phyloP scores from a whole-genome alignment of 2,329 filamentous ascomycete species.

The Aschersonia sp. region DNA sequence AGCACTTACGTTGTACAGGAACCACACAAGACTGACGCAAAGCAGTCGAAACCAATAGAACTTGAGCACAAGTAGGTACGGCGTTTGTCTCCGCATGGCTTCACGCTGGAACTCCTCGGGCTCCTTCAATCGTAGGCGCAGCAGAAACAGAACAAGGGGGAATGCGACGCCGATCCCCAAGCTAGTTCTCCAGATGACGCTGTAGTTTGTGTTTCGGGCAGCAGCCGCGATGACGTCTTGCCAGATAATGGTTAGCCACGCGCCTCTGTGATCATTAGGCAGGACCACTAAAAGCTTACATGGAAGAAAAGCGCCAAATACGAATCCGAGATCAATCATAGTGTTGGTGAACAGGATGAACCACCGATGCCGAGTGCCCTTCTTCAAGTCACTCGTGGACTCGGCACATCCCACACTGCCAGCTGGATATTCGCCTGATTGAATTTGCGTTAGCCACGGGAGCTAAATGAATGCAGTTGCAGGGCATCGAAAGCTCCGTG shows the following conservation, averaged over 20 bases:
- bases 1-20: conserved; percentile 59
- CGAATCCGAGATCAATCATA: conserved; percentile 74
- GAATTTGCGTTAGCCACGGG: conserved; percentile 18
- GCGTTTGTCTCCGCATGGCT: conserved; percentile 48
- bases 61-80: conserved; percentile 37
- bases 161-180: conserved; percentile 70
- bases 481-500: neutral
- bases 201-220: conserved; percentile 45
- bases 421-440: conserved; percentile 56
- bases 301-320: conserved; percentile 65
- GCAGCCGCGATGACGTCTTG: conserved; percentile 37
- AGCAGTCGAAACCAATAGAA: conserved; percentile 65
- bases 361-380: conserved; percentile 74
- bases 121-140: conserved; percentile 62
- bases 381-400: conserved; percentile 66
- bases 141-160: conserved; percentile 52
- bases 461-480: conserved; percentile 4
- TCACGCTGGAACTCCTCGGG: conserved; percentile 63
- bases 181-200: conserved; percentile 68
- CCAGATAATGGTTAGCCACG: conserved; percentile 20
- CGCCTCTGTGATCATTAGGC: too few relatives aligned
- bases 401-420: conserved; percentile 68
- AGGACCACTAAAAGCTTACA: conserved; percentile 12
- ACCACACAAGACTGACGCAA: conserved; percentile 65
- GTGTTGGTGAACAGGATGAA: conserved; percentile 84